These are phyloP conservation scores for Moricandia moricandioides DNA, from an alignment of 345 rosid genomes.

Conservation along the genomic window DNA sequence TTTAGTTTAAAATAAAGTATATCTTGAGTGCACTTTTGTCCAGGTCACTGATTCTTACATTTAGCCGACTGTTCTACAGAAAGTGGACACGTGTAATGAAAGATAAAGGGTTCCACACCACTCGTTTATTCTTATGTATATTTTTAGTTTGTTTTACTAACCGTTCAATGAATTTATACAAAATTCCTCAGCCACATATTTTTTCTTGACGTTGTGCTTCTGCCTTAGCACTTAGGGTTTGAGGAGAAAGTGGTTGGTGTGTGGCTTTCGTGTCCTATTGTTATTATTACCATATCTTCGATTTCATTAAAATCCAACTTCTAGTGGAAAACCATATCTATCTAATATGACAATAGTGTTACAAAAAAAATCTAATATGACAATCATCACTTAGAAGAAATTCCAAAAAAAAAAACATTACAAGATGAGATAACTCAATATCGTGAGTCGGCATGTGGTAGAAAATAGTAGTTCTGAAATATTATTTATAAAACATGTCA, in stretches of 20 bases:
- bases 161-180: not conserved
- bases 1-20: not conserved
- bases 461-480: not conserved
- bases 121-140: not conserved
- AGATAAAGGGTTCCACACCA: not conserved
- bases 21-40: slow-evolving; percentile 30
- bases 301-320: not conserved
- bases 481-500: not conserved
- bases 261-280: slow-evolving; percentile 14
- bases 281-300: slow-evolving; percentile 1
- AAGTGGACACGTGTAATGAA: slow-evolving; percentile 17
- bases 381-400: not conserved
- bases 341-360: not conserved
- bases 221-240: not conserved
- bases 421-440: not conserved
- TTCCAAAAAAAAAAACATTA: not conserved
- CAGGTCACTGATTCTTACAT: slow-evolving; percentile 22
- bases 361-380: not conserved
- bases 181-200: slow-evolving; percentile 21
- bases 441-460: not conserved
- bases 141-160: too few species aligned
- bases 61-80: slow-evolving; percentile 26
- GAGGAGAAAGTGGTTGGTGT: slow-evolving; percentile 16
- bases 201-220: not conserved
- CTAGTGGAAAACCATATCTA: not conserved